phyloP scores from a whole-genome alignment of 352 stramenopile species.

The Globisporangium splendens region DNA sequence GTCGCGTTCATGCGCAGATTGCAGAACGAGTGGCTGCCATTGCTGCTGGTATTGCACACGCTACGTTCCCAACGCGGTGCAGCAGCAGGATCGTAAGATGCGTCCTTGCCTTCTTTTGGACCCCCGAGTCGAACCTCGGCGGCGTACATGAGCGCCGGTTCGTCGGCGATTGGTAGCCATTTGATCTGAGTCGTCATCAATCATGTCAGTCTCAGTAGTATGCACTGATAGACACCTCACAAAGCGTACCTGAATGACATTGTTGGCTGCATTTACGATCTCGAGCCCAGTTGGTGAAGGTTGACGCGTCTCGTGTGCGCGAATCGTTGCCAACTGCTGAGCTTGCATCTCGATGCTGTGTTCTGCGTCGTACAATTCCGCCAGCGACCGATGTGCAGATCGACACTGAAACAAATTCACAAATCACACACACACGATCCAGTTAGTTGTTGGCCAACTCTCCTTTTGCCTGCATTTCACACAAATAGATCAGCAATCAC shows the following conservation, averaged over 20 bases:
- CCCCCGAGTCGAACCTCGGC: conserved; percentile 24
- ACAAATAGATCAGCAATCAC: background rate
- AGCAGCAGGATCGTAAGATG: background rate
- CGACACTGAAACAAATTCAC: background rate
- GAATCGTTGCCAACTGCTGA: conserved; percentile 13
- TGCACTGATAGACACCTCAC: background rate
- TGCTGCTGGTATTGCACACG: conserved; percentile 15
- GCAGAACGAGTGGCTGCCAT: conserved; percentile 25
- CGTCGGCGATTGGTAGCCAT: conserved; percentile 20
- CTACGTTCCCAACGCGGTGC: conserved; percentile 20
- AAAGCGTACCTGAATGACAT: conserved; percentile 27
- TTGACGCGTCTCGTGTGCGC: conserved; percentile 12
- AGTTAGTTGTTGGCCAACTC: too few relatives aligned
- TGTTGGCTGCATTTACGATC: conserved; percentile 14
- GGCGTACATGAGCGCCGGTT: conserved; percentile 26
- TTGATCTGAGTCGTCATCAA: conserved; percentile 18
- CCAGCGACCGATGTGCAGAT: conserved; percentile 8
- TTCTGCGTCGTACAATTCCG: conserved; percentile 4
- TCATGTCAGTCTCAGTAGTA: background rate
- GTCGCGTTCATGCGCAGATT: conserved; percentile 14
- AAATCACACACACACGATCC: too few relatives aligned
- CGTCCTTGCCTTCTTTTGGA: background rate
- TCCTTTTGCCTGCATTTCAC: background rate
- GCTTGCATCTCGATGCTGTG: conserved; percentile 10
- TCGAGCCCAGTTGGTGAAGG: conserved; percentile 19